Conservation (phyloP, 2,329 filamentous ascomycete species). For the Amauroascus niger region DNA sequence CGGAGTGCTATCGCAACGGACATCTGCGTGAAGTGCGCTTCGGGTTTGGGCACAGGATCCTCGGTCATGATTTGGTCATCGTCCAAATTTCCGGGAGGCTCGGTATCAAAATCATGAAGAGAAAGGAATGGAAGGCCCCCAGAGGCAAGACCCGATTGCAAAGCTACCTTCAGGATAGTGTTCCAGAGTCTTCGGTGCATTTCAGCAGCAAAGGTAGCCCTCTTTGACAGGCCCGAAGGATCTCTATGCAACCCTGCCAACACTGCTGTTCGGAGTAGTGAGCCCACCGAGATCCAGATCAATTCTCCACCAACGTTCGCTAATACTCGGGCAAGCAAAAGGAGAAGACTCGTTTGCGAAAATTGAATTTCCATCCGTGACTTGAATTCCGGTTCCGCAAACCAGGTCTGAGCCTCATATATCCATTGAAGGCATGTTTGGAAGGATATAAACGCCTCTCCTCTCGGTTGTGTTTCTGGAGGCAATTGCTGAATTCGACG, state of each 20-base stretch:
- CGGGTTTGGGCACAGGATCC: constrained; percentile 24
- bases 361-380: constrained; percentile 14
- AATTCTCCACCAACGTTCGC: constrained; percentile 27
- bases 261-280: constrained; percentile 35
- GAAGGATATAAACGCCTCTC: too few relatives aligned
- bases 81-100: constrained; percentile 31
- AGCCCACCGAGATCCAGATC: constrained; percentile 32
- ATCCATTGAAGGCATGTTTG: too few relatives aligned
- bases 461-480: too few relatives aligned
- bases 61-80: constrained; percentile 25
- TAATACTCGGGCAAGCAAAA: constrained; percentile 28
- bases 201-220: constrained; percentile 32
- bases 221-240: constrained; percentile 23
- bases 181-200: constrained; percentile 40
- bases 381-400: constrained; percentile 26
- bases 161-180: constrained; percentile 36
- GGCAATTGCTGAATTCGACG: too few relatives aligned
- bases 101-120: constrained; percentile 31
- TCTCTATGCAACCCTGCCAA: constrained; percentile 37
- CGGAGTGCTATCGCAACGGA: constrained; percentile 43
- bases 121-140: constrained; percentile 29
- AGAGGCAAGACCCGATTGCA: constrained; percentile 30
- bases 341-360: constrained; percentile 14
- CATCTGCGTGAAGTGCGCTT: constrained; percentile 39
- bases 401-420: constrained; percentile 29